Evolutionary conservation across 2,329 filamentous ascomycete genomes (phyloP).

Genomic region (Drechslerella dactyloides): DNA sequence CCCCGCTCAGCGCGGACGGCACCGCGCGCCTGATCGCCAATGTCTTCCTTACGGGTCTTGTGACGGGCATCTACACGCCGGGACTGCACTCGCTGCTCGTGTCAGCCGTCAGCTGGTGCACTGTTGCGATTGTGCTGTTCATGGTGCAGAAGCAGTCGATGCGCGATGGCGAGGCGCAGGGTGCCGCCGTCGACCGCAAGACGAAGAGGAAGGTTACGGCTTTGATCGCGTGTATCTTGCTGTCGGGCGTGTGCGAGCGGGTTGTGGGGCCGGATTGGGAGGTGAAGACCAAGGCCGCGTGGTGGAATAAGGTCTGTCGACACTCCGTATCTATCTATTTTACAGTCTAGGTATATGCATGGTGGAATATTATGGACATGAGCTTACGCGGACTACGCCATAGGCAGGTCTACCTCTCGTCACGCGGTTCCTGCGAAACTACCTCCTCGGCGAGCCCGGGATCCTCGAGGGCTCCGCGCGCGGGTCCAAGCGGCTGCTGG

Average conservation of each 20-base stretch:
- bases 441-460: constrained; percentile 45
- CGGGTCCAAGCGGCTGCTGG: constrained; percentile 31
- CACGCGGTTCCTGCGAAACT: constrained; percentile 47
- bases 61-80: constrained; percentile 38
- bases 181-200: constrained; percentile 36
- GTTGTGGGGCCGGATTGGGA: constrained; percentile 41
- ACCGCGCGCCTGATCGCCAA: constrained; percentile 33
- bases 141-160: constrained; percentile 27
- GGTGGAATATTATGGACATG: neutral
- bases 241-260: constrained; percentile 41
- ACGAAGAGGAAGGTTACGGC: constrained; percentile 42
- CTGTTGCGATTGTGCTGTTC: constrained; percentile 38
- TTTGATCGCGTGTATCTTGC: constrained; percentile 36
- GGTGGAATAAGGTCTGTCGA: constrained; percentile 49
- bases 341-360: neutral
- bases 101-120: constrained; percentile 45
- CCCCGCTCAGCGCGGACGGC: too few species aligned
- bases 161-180: constrained; percentile 30
- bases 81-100: constrained; percentile 35
- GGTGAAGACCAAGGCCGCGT: constrained; percentile 37
- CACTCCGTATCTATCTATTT: neutral
- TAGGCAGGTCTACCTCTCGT: constrained; percentile 49
- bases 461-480: constrained; percentile 32
- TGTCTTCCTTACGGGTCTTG: constrained; percentile 36
- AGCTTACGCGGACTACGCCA: constrained; percentile 5